A percentile compares a stretch with the other conserved stretches of the same genome.
These are phyloP conservation scores for Auriscalpium microsporum DNA, from an alignment of 768 basidiomycete species.

Conservation along the genomic window DNA sequence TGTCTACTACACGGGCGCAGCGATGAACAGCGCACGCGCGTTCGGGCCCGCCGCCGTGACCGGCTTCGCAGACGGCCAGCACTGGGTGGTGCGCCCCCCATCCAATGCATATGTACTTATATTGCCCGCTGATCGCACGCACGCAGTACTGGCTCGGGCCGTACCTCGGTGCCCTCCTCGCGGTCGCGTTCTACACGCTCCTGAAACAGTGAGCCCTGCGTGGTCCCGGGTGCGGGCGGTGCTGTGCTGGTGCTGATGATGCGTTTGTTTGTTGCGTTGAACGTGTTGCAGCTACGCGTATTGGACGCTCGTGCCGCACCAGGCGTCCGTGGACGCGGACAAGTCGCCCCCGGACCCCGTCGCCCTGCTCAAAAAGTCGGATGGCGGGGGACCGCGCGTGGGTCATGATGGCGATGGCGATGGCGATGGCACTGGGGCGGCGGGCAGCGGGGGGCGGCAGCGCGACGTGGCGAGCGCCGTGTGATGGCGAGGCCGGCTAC, in stretches of 20 bases:
- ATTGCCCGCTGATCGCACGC: background rate
- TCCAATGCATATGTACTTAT: too few relatives aligned
- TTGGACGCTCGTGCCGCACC: conserved; percentile 44
- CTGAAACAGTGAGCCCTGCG: conserved; percentile 39
- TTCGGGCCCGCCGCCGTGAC: conserved; percentile 64
- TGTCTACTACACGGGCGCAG: conserved; percentile 54
- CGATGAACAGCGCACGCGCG: conserved; percentile 60
- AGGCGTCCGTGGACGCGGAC: conserved; percentile 33
- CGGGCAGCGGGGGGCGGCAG: background rate
- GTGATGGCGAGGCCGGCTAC: background rate
- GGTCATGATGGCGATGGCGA: background rate
- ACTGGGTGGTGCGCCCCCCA: conserved; percentile 52
- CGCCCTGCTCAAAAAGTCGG: background rate
- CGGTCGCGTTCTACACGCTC: conserved; percentile 43
- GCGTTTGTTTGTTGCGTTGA: too few relatives aligned
- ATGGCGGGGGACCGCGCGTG: too few relatives aligned
- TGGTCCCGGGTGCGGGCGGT: conserved; percentile 1
- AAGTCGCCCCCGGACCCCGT: conserved; percentile 36
- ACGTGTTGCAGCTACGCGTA: conserved; percentile 35
- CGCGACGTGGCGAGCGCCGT: background rate
- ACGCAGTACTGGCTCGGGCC: conserved; percentile 66
- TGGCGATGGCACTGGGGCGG: background rate
- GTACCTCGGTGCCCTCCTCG: conserved; percentile 55
- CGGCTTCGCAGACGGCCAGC: conserved; percentile 42
- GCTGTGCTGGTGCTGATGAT: background rate